Conservation (phyloP, 306 rosid genomes). For the Dalbergia cultrata region DNA sequence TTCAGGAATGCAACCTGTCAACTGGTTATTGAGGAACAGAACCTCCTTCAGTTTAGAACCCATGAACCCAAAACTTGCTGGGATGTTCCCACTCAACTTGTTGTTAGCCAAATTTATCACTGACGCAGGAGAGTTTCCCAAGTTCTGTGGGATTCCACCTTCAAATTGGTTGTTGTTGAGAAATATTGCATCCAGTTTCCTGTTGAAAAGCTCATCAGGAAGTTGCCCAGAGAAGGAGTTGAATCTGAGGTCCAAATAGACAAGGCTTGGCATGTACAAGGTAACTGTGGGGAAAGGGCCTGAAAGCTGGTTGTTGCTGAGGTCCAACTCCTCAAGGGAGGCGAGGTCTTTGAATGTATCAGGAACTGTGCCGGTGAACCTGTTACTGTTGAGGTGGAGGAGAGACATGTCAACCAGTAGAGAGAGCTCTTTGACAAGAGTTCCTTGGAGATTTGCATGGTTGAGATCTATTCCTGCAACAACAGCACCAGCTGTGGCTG, state of each 20-base stretch:
- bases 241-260: conserved; percentile 92
- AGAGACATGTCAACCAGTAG: conserved; percentile 72
- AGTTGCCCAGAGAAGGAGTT: conserved; percentile 76
- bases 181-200: conserved; percentile 78
- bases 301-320: conserved; percentile 88
- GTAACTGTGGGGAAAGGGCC: conserved; percentile 73
- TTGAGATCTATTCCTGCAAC: conserved; percentile 93
- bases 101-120: conserved; percentile 89
- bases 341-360: conserved; percentile 63
- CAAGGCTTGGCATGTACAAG: conserved; percentile 68
- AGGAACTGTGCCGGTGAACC: conserved; percentile 77
- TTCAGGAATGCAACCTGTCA: conserved; percentile 91
- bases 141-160: conserved; percentile 78
- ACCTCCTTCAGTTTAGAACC: conserved; percentile 71
- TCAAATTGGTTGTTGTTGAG: conserved; percentile 81
- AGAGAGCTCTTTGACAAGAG: conserved; percentile 80
- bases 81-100: conserved; percentile 72
- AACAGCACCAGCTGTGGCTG: conserved; percentile 51
- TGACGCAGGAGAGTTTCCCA: conserved; percentile 93
- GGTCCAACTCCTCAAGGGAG: conserved; percentile 77
- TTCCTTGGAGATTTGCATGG: conserved; percentile 88
- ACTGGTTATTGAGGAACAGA: conserved; percentile 73
- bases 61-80: conserved; percentile 75
- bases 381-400: conserved; percentile 83
- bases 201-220: conserved; percentile 73